Evolutionary conservation across 345 rosid species (phyloP).

Genomic region (Geranium brycei): DNA sequence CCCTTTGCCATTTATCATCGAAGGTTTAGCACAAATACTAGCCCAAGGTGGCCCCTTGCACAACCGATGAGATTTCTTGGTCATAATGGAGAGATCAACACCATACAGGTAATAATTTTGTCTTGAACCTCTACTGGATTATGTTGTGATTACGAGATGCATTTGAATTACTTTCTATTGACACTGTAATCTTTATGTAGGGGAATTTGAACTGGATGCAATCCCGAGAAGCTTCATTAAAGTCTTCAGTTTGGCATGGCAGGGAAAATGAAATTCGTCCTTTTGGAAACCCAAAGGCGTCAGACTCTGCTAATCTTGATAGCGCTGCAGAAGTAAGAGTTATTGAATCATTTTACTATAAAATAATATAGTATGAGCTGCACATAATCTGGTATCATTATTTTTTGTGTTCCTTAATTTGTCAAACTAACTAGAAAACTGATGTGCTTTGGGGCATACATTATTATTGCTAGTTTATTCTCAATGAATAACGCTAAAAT

Average conservation of each 20-base stretch:
- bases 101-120: slow-evolving; percentile 55
- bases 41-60: slow-evolving; percentile 99
- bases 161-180: background rate
- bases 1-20: slow-evolving; percentile 95
- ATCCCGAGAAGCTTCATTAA: slow-evolving; percentile 82
- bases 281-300: slow-evolving; percentile 83
- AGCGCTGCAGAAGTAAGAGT: slow-evolving; percentile 86
- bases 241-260: slow-evolving; percentile 88
- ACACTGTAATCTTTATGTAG: slow-evolving; percentile 24
- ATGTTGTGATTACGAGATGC: background rate
- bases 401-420: background rate
- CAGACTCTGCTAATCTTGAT: slow-evolving; percentile 96
- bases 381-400: background rate
- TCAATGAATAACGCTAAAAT: no score
- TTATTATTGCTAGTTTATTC: no score
- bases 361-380: background rate
- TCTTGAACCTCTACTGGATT: slow-evolving; percentile 1
- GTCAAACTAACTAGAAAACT: background rate
- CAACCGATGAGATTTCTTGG: slow-evolving; percentile 99
- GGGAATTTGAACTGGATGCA: slow-evolving; percentile 99
- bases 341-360: slow-evolving; percentile 1
- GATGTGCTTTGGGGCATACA: no score
- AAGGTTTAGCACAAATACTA: slow-evolving; percentile 93
- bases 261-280: slow-evolving; percentile 97
- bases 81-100: slow-evolving; percentile 98